These are phyloP conservation scores for Elymus sibiricus DNA, from an alignment of 176 grass and related monocot genomes.

Conservation along the genomic window DNA sequence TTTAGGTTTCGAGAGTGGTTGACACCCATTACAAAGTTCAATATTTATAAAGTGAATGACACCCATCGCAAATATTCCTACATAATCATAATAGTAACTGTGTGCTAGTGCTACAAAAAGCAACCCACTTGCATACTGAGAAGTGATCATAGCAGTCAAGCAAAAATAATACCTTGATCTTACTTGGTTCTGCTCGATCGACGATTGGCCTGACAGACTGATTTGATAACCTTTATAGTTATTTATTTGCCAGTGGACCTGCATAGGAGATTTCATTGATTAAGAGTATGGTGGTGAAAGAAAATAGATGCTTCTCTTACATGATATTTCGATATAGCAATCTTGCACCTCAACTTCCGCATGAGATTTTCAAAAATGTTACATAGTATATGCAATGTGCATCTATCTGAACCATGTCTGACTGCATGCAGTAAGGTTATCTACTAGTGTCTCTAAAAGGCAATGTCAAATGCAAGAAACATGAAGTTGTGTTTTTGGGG, in stretches of 20 bases:
- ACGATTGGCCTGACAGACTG: too few relatives aligned
- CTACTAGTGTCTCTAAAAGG: not conserved
- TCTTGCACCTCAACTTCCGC: too few relatives aligned
- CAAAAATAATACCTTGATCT: conserved; percentile 64
- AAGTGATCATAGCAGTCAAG: not conserved
- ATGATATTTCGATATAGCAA: too few relatives aligned
- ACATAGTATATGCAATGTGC: not conserved
- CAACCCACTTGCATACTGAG: conserved; percentile 18
- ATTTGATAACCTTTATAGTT: conserved; percentile 83
- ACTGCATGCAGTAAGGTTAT: not conserved
- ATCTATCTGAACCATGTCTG: not conserved
- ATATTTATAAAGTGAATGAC: not conserved
- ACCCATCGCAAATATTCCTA: too few relatives aligned
- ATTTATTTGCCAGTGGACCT: conserved; percentile 94
- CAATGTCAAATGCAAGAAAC: conserved; percentile 4
- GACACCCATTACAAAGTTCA: conserved; percentile 7
- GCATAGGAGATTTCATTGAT: conserved; percentile 32
- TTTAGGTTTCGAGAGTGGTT: not conserved
- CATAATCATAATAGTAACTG: too few relatives aligned
- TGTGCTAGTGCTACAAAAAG: not conserved
- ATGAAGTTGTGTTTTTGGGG: too few relatives aligned
- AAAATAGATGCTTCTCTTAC: not conserved
- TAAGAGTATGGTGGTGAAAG: not conserved
- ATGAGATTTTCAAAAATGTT: not conserved
- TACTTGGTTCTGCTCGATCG: conserved; percentile 78